Evolutionary conservation across 2,329 filamentous ascomycete species (phyloP), one percentile per base, ranked within the genome.

Genomic region (Fulvia fulva): DNA sequence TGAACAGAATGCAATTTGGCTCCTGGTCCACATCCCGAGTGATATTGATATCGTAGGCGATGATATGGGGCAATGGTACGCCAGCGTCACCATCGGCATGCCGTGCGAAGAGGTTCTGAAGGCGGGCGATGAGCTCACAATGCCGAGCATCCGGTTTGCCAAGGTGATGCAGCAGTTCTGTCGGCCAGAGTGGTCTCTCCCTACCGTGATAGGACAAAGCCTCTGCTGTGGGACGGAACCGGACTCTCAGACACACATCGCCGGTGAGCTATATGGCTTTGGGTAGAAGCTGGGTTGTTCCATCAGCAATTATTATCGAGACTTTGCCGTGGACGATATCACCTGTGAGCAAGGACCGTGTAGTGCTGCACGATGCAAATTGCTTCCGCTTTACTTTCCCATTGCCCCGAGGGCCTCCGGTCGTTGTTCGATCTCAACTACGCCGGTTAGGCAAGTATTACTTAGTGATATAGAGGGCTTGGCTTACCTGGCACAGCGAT

Each of bases 301-400:
- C 5, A n/a, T 46, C 16, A 46, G 55, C 25, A 21, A 26, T 7
- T 9, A 16, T 8, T n/a, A 7, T 12, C 21, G 9, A 6, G 3
- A 16, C 11, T 19, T n/a, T 44, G 21, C 9, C 21, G 11, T 14
- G 19, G 19, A 3, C 22, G 16, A 28, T 7, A 4, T 22, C 11
- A 57, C 55, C 55, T 57, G 16, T 57, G 47, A 2, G 55, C 44
- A 11, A 57, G 55, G 16, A 52, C 55, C 4, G 47, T 57, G 28
- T 51, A 51, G 37, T 52, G 55, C 26, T 57, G 55, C 16, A 57
- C 32, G n/a, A 47, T 16, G 12, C 32, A 49, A 5, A 49, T 44
- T 3, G 55, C 32, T 1, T 34, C 32, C n/a, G 55, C 55, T 26
- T 52, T 52, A 23, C 26, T 37, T 19, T 57, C 32, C 47, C 55